Base-by-base conservation (phyloP, 495 filamentous ascomycete genomes). In the Parathielavia hyrcaniae region DNA sequence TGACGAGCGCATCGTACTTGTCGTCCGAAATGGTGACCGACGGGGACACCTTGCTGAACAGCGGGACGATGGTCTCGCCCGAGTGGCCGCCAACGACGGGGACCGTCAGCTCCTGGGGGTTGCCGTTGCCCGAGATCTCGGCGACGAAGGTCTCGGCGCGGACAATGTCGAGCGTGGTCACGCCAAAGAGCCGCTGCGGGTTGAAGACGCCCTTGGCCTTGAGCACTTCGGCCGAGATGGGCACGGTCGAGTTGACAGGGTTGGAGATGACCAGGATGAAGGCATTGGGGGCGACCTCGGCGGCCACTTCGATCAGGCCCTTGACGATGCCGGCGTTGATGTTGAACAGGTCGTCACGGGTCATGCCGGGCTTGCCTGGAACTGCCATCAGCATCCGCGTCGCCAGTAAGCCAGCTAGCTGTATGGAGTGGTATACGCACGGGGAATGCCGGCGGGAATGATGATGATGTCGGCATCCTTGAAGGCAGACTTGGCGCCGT, bases 191-290 rank as follows among this genome's bases (percentile, higher is more conserved):
- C 67, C 85, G 89, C 81, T 89, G 83, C 61, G 93, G 78, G 78
- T 98, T 85, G 78, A 97, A 97, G 64, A 95, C 90, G 59, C 86
- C 85, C 72, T 91, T 89, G 59, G 79, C 79, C 83, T 96, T 97
- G 71, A 98, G 84, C 53, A 95, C 83, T 78, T 98, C 93, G 53
- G 93, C 93, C 45, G 95, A 89, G 71, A 98, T 96, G 50, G 95
- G 93, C 57, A 98, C 95, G 38, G 95, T 98, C 22, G 89, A 95
- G 87, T 98, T 98, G 74, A 98, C 93, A 36, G 93, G 93, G 81
- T 98, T 98, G 61, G 93, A 97, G 75, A 98, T 98, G 79, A 98
- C 83, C 49, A 97, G 83, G 69, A 91, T 82, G 75, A 86, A 97
- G 39, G 93, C 93, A 66, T 95, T 92, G 64, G 93, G 93, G 70